Evolutionary conservation across 257 asterid species (phyloP).

Genomic region (Petunia secreta): DNA sequence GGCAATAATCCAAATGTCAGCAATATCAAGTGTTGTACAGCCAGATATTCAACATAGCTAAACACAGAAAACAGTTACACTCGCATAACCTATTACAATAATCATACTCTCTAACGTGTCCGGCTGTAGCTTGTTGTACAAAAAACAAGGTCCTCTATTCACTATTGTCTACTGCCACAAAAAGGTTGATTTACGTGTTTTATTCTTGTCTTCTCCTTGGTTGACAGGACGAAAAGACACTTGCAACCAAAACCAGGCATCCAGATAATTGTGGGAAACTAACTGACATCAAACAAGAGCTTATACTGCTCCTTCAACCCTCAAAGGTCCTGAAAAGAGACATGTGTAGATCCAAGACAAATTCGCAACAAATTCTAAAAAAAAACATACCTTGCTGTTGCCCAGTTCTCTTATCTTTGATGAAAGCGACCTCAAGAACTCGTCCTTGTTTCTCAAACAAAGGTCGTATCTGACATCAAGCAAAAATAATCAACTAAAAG

Average conservation of each 20-base stretch:
- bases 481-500: constrained; percentile 5
- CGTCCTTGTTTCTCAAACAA: constrained; percentile 79
- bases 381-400: constrained; percentile 88
- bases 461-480: constrained; percentile 74
- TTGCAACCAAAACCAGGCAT: constrained; percentile 40
- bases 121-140: constrained; percentile 23
- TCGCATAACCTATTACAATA: constrained; percentile 25
- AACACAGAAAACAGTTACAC: constrained; percentile 15
- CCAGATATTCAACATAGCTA: constrained; percentile 23
- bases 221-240: constrained; percentile 60
- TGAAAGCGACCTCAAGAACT: constrained; percentile 89
- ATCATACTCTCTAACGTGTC: not conserved
- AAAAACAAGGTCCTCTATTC: constrained; percentile 23
- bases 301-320: constrained; percentile 75
- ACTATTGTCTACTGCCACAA: constrained; percentile 40
- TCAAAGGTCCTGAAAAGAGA: constrained; percentile 84
- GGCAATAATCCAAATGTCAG: constrained; percentile 25
- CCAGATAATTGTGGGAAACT: constrained; percentile 48
- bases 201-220: constrained; percentile 68
- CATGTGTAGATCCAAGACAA: constrained; percentile 32
- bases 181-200: constrained; percentile 44
- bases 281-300: constrained; percentile 66
- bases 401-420: constrained; percentile 93
- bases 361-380: constrained; percentile 25
- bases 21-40: constrained; percentile 29